phyloP scores from a whole-genome alignment of 306 rosid species.

The Amphicarpaea edgeworthii region DNA sequence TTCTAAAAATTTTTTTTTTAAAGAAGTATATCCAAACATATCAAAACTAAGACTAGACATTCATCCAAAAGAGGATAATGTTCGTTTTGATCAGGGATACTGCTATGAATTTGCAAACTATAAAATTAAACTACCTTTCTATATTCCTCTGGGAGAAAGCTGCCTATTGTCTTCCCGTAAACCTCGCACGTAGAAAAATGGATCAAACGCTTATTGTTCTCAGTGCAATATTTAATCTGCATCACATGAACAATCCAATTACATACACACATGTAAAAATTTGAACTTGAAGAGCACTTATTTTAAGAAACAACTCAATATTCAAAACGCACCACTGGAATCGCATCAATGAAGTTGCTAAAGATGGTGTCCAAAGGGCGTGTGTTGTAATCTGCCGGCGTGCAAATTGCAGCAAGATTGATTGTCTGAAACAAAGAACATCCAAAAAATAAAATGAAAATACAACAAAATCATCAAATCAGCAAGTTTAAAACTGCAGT shows the following conservation, averaged over 20 bases:
- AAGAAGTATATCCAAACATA: no score
- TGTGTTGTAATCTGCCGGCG: conserved; percentile 87
- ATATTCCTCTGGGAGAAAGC: conserved; percentile 81
- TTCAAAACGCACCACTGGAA: conserved; percentile 74
- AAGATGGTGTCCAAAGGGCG: conserved; percentile 85
- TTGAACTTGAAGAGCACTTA: not conserved
- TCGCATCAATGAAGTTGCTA: conserved; percentile 86
- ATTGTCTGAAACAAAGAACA: conserved; percentile 57
- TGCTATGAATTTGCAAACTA: no score
- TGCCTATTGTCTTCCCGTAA: conserved; percentile 84
- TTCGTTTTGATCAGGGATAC: no score
- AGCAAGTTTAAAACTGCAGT: not conserved
- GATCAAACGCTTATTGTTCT: conserved; percentile 76
- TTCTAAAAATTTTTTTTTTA: no score
- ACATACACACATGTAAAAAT: not conserved
- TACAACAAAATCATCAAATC: not conserved
- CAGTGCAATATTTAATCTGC: conserved; percentile 80
- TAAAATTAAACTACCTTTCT: conserved; percentile 74
- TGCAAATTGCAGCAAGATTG: conserved; percentile 89
- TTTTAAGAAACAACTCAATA: not conserved
- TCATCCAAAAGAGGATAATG: no score
- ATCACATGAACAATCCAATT: conserved; percentile 26
- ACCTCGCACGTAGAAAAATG: conserved; percentile 95
- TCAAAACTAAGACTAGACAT: no score
- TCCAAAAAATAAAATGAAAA: not conserved